phyloP scores from a whole-genome alignment of 2,329 filamentous ascomycete species.

The Dothideomycetes sp. region DNA sequence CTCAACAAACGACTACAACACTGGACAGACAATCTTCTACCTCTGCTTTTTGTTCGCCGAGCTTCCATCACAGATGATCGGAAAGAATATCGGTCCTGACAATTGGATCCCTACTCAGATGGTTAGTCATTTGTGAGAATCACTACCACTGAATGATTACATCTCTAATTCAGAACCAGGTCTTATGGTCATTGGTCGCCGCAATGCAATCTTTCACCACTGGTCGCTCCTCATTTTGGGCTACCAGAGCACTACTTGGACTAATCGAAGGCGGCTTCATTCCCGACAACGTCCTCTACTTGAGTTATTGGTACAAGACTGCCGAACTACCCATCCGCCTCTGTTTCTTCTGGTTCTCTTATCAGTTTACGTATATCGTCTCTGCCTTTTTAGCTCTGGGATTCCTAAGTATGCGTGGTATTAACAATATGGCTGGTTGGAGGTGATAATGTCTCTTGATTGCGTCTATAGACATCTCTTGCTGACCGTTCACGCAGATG shows the following conservation, averaged over 20 bases:
- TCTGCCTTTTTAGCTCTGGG: conserved; percentile 50
- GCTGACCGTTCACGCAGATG: no score
- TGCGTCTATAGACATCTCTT: no score
- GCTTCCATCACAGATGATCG: conserved; percentile 27
- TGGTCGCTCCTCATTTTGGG: conserved; percentile 33
- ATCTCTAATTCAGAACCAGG: conserved; percentile 2
- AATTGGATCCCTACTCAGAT: conserved; percentile 23
- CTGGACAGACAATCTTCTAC: conserved; percentile 34
- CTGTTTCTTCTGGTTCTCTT: conserved; percentile 62
- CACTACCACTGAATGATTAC: no score
- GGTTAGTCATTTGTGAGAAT: no score
- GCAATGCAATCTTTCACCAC: conserved; percentile 22
- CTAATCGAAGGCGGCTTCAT: conserved; percentile 47
- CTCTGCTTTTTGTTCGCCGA: conserved; percentile 33
- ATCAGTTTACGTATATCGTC: conserved; percentile 47
- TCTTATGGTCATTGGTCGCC: conserved; percentile 19
- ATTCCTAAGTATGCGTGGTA: conserved; percentile 40
- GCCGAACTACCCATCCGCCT: conserved; percentile 59
- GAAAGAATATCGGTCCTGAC: conserved; percentile 21
- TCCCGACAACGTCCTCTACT: conserved; percentile 55
- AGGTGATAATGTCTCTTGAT: no score
- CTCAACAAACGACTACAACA: conserved; percentile 39
- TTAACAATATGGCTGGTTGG: conserved; percentile 45
- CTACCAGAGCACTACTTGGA: conserved; percentile 35
- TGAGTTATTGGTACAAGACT: conserved; percentile 68